phyloP scores from a whole-genome alignment of 2,329 filamentous ascomycete genomes.

The Aspergillus pseudoterreus region DNA sequence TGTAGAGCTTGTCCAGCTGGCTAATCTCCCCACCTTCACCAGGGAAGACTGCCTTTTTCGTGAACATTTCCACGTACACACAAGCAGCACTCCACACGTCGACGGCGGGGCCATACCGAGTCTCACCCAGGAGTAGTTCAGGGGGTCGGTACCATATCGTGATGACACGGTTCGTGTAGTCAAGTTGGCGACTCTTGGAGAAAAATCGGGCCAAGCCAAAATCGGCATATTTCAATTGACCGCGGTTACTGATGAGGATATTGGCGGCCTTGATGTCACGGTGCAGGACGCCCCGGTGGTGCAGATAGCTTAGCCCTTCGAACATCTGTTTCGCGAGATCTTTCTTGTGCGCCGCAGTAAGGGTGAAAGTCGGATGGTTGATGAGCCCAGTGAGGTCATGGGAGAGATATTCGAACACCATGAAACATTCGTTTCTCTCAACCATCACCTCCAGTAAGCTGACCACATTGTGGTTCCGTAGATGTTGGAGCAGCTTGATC shows the following conservation, averaged over 20 bases:
- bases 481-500: slow-evolving; percentile 91
- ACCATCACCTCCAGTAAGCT: slow-evolving; percentile 97
- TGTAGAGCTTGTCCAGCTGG: slow-evolving; percentile 96
- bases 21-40: slow-evolving; percentile 94
- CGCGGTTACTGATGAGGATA: slow-evolving; percentile 86
- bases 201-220: slow-evolving; percentile 97
- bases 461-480: slow-evolving; percentile 85
- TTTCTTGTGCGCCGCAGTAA: slow-evolving; percentile 84
- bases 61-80: slow-evolving; percentile 95
- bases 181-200: slow-evolving; percentile 82
- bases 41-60: slow-evolving; percentile 86
- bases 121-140: slow-evolving; percentile 85
- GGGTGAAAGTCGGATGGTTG: slow-evolving; percentile 87
- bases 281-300: slow-evolving; percentile 88
- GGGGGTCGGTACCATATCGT: slow-evolving; percentile 97
- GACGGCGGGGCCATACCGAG: slow-evolving; percentile 81
- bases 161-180: slow-evolving; percentile 98
- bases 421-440: slow-evolving; percentile 96
- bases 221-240: slow-evolving; percentile 87
- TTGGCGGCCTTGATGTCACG: slow-evolving; percentile 98
- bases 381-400: slow-evolving; percentile 93
- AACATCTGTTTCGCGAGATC: slow-evolving; percentile 91
- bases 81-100: slow-evolving; percentile 98
- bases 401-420: slow-evolving; percentile 98
- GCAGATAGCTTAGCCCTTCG: slow-evolving; percentile 88